Evolutionary conservation across 73 alveolate species (phyloP), one percentile per base, ranked within the genome.

Genomic region (Paramecium sexaurelia): DNA sequence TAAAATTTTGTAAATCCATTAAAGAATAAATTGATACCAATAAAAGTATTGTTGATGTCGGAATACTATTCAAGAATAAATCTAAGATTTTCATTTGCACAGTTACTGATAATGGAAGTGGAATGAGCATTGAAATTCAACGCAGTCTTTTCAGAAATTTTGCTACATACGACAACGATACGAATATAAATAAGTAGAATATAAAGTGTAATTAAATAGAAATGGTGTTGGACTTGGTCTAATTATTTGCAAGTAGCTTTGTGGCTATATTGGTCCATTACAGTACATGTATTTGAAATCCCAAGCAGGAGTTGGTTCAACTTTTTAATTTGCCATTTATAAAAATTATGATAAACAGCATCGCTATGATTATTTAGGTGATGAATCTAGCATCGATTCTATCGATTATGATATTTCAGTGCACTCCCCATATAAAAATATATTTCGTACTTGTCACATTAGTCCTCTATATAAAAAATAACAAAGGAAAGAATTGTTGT

Each of bases 191-290:
- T 27, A 19, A 61, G 83, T 61, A 61, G 67, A 51, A 29, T 51
- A 29, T 61, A 26, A 11, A 24, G 43, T 26, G 13, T 61, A 78
- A 24, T 9, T n/a, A 4, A 19, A 19, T 78, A 78, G 71, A 45
- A 22, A 41, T 45, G 75, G 90, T 17, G 90, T 78, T 41, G 90
- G 90, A 7, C 20, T 78, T 7, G 75, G 90, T 9, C 24, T 78
- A 24, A 78, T 26, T 17, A 78, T 78, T 13, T 78, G 90, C 11
- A 78, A 40, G 71, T 22, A 39, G 27, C 20, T 78, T n/a, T 78
- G 90, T 22, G 90, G 90, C 7, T 78, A 78, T 15, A 45, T 78
- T 41, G 90, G 90, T 9, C 90, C 90, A 3, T 22, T 78, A n/a
- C 11, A 78, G 45, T 78, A 78, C 55, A 78, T 78, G 17, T 78